Conservation (phyloP, 306 rosid species). For the Begonia loranthoides region DNA sequence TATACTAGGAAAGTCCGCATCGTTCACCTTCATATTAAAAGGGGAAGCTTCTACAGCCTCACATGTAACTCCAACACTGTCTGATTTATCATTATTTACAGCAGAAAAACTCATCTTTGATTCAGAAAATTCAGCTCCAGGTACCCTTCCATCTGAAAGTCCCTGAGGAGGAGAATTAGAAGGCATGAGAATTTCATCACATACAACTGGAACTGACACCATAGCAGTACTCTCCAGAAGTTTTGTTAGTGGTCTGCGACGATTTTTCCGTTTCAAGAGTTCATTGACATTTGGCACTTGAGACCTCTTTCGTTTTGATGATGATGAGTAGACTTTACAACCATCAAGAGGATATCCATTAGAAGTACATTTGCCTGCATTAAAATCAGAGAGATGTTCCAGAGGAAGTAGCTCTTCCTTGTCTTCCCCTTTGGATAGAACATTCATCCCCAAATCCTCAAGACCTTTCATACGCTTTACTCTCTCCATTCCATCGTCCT, state of each 20-base stretch:
- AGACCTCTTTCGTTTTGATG: constrained; percentile 66
- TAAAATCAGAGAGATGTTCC: constrained; percentile 42
- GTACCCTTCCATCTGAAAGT: constrained; percentile 35
- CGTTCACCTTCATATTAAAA: constrained; percentile 28
- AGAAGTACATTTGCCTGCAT: constrained; percentile 24
- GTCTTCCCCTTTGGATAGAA: constrained; percentile 40
- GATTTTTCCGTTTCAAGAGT: constrained; percentile 49
- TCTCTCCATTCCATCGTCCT: constrained; percentile 95
- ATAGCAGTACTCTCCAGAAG: constrained; percentile 83
- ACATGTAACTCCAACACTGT: constrained; percentile 30
- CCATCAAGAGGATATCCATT: constrained; percentile 55
- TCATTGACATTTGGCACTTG: constrained; percentile 57
- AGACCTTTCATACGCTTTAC: constrained; percentile 93
- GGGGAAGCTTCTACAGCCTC: constrained; percentile 46
- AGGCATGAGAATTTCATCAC: constrained; percentile 50
- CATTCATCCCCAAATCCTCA: constrained; percentile 68
- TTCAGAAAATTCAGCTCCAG: constrained; percentile 37
- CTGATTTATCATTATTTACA: constrained; percentile 19
- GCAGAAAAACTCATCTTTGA: constrained; percentile 31
- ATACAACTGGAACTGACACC: constrained; percentile 63
- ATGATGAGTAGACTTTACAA: constrained; percentile 28
- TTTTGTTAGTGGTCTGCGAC: constrained; percentile 68
- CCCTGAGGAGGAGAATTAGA: constrained; percentile 31
- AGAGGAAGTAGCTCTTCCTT: constrained; percentile 38
- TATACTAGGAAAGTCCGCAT: constrained; percentile 29